These are phyloP conservation scores for Prunus yedoensis DNA, from an alignment of 331 rosid genomes.

Conservation along the genomic window DNA sequence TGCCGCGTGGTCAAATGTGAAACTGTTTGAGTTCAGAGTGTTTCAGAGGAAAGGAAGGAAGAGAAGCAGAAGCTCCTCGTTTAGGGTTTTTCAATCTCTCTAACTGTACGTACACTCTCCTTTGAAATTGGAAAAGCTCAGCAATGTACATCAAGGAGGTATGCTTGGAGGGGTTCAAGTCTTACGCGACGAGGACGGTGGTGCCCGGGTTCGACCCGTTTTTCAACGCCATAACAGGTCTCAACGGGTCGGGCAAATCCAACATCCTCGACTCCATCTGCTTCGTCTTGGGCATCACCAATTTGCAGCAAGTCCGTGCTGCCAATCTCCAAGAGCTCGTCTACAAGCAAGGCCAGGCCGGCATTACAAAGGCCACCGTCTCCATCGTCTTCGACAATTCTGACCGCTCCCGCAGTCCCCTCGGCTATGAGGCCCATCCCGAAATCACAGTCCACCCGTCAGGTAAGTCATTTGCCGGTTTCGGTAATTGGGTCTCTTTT, in stretches of 20 bases:
- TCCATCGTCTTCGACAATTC: conserved; percentile 83
- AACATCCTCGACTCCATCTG: conserved; percentile 94
- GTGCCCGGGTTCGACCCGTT: conserved; percentile 87
- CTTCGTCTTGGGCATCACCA: conserved; percentile 89
- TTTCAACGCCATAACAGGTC: conserved; percentile 93
- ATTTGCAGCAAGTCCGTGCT: conserved; percentile 92
- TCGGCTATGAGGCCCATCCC: conserved; percentile 74
- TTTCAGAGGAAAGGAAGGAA: neutral
- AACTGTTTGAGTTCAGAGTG: neutral
- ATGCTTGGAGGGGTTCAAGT: conserved; percentile 94
- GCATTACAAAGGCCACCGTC: conserved; percentile 96
- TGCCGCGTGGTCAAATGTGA: conserved; percentile 2
- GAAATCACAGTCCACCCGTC: conserved; percentile 94
- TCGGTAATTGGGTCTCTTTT: neutral
- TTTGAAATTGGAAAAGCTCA: neutral
- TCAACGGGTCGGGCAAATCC: conserved; percentile 97
- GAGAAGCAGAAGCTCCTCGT: neutral
- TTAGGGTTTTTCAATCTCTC: neutral
- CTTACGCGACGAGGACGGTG: conserved; percentile 90
- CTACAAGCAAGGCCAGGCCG: conserved; percentile 98
- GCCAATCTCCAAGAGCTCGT: conserved; percentile 96
- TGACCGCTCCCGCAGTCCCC: conserved; percentile 69
- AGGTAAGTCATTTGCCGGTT: conserved; percentile 38
- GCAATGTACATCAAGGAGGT: conserved; percentile 79
- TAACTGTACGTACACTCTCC: neutral